Evolutionary conservation across 225 moss, liverwort and hornwort genomes (phyloP).

Genomic region (Sphagnum contortum): DNA sequence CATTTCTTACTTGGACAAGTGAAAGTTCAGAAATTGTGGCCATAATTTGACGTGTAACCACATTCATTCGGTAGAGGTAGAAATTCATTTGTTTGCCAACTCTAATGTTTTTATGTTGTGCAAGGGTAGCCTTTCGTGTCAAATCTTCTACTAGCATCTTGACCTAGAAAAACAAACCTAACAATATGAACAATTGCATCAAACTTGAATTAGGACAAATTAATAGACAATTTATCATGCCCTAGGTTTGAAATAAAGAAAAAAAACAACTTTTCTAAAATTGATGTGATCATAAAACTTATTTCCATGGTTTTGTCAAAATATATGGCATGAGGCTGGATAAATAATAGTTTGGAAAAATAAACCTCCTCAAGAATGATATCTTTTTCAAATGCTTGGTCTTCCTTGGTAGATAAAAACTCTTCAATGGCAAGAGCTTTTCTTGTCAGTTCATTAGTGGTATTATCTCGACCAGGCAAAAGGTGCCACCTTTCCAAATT

Average conservation of each 20-base stretch:
- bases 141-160: slow-evolving; percentile 39
- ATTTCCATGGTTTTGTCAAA: too few species aligned
- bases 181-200: too few species aligned
- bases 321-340: too few species aligned
- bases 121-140: slow-evolving; percentile 28
- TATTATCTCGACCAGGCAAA: slow-evolving; percentile 45
- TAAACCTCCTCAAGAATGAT: slow-evolving; percentile 73
- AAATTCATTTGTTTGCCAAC: slow-evolving; percentile 34
- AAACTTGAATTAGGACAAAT: too few species aligned
- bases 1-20: slow-evolving; percentile 31
- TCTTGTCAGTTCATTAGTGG: slow-evolving; percentile 53
- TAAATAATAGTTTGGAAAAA: too few species aligned
- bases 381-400: slow-evolving; percentile 63
- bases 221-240: too few species aligned
- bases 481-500: slow-evolving; percentile 66
- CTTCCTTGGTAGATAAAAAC: slow-evolving; percentile 62
- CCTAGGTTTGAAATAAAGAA: too few species aligned
- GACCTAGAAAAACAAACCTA: slow-evolving; percentile 22
- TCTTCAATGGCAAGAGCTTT: slow-evolving; percentile 69
- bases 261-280: too few species aligned
- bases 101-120: slow-evolving; percentile 15
- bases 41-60: slow-evolving; percentile 50
- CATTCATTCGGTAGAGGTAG: slow-evolving; percentile 32
- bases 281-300: too few species aligned
- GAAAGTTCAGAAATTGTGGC: slow-evolving; percentile 75